Evolutionary conservation across 1,139 yeast species (phyloP).

Genomic region (Lodderomyces metapsilosis): DNA sequence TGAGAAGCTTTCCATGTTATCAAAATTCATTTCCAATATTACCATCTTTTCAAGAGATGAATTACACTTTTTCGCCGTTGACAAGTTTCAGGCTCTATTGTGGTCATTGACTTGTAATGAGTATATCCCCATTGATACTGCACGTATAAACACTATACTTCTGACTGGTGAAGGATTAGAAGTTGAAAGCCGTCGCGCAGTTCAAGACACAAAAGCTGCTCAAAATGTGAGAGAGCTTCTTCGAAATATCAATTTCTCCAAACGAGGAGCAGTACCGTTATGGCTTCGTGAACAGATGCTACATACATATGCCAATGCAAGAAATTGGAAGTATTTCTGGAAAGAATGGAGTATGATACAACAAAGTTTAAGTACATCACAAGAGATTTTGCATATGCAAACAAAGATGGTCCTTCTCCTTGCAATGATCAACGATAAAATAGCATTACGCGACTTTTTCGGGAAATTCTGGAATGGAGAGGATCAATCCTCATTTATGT

Average conservation of each 20-base stretch:
- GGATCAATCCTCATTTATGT: conserved; percentile 22
- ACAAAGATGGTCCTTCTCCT: conserved; percentile 15
- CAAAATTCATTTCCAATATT: conserved; percentile 27
- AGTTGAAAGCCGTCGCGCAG: background rate
- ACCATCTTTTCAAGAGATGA: conserved; percentile 26
- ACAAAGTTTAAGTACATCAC: conserved; percentile 7
- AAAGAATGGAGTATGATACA: conserved; percentile 31
- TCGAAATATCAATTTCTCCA: conserved; percentile 9
- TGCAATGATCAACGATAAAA: conserved; percentile 19
- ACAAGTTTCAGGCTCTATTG: conserved; percentile 34
- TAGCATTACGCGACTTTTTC: conserved; percentile 32
- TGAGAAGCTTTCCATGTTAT: conserved; percentile 21
- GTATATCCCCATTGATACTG: conserved; percentile 9
- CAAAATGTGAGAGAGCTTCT: conserved; percentile 32
- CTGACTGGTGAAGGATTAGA: conserved; percentile 3
- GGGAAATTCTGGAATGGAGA: conserved; percentile 30
- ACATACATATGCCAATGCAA: conserved; percentile 39
- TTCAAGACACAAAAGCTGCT: conserved; percentile 28
- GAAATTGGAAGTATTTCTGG: conserved; percentile 41
- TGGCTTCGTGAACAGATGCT: conserved; percentile 34
- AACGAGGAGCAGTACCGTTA: conserved; percentile 13
- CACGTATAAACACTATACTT: conserved; percentile 5
- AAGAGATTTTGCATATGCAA: conserved; percentile 1
- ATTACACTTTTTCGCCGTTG: conserved; percentile 24
- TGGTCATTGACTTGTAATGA: conserved; percentile 28